Percentiles rank a stretch among this genome's conserved stretches.
Conservation (phyloP, 352 stramenopile genomes). For the Thalassiosira hispida region DNA sequence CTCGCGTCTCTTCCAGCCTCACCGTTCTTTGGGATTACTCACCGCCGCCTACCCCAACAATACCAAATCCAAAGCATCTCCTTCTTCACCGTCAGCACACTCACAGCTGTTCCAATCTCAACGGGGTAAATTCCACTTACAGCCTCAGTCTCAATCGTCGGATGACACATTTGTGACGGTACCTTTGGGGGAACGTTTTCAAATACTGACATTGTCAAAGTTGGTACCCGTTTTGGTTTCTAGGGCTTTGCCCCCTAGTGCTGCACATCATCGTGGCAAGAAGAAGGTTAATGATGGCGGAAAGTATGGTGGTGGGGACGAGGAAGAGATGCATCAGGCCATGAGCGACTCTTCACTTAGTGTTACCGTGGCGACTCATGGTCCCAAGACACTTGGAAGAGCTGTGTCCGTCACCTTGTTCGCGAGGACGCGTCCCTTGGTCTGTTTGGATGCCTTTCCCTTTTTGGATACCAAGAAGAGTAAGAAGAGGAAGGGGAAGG, state of each 20-base stretch:
- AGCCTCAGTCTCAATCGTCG: constrained; percentile 27
- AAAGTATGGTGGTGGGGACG: constrained; percentile 23
- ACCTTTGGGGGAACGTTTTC: constrained; percentile 75
- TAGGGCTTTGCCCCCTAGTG: constrained; percentile 51
- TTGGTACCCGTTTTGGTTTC: constrained; percentile 74
- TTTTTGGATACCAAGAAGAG: constrained; percentile 24
- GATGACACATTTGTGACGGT: constrained; percentile 64
- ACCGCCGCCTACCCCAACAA: constrained; percentile 27
- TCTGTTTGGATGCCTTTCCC: constrained; percentile 35
- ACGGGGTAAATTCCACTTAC: constrained; percentile 46
- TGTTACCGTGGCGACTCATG: constrained; percentile 64
- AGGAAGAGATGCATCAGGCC: constrained; percentile 47
- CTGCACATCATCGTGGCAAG: constrained; percentile 12
- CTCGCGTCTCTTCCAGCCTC: constrained; percentile 52
- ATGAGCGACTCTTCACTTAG: constrained; percentile 69
- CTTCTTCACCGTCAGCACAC: constrained; percentile 3
- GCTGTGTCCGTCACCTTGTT: constrained; percentile 60
- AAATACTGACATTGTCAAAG: constrained; percentile 71
- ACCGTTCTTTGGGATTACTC: constrained; percentile 47
- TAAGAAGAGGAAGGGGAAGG: constrained; percentile 13
- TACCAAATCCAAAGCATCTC: neutral
- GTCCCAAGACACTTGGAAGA: constrained; percentile 13
- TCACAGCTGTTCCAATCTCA: constrained; percentile 20
- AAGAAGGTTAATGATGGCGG: neutral
- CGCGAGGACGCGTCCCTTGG: constrained; percentile 55